A percentile compares a stretch with the other conserved stretches of the same genome.
phyloP scores from a whole-genome alignment of 2,329 filamentous ascomycete species.

The Chlorencoelia australis region DNA sequence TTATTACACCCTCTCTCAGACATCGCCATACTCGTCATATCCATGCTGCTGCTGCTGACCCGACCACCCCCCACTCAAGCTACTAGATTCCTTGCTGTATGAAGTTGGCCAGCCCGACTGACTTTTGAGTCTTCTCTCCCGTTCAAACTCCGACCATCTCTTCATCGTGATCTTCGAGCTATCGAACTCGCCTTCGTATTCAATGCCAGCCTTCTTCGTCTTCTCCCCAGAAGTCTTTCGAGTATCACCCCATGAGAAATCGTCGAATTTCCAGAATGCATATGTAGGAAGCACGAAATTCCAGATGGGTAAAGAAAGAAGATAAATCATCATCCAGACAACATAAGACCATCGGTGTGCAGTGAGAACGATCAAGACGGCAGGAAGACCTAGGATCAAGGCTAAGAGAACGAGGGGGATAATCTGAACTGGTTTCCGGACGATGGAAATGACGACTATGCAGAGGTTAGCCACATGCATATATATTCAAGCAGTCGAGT shows the following conservation, averaged over 20 bases:
- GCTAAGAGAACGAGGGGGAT: slow-evolving; percentile 85
- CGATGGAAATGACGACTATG: slow-evolving; percentile 75
- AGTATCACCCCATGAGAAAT: slow-evolving; percentile 98
- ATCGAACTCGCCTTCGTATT: slow-evolving; percentile 92
- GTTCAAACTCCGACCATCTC: slow-evolving; percentile 94
- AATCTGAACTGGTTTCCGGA: slow-evolving; percentile 64
- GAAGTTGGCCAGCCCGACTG: slow-evolving; percentile 13
- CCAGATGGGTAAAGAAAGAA: slow-evolving; percentile 88
- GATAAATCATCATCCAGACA: slow-evolving; percentile 94
- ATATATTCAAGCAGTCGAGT: background rate
- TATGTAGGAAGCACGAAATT: slow-evolving; percentile 93
- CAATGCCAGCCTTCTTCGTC: slow-evolving; percentile 75
- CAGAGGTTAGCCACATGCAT: slow-evolving; percentile 10
- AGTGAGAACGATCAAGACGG: slow-evolving; percentile 82
- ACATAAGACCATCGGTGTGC: slow-evolving; percentile 90
- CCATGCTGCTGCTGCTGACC: slow-evolving; percentile 8
- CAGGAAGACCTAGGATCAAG: slow-evolving; percentile 88
- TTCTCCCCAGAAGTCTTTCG: slow-evolving; percentile 89
- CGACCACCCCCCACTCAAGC: slow-evolving; percentile 8
- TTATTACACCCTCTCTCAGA: slow-evolving; percentile 2
- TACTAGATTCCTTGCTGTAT: slow-evolving; percentile 14
- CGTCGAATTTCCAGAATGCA: slow-evolving; percentile 99
- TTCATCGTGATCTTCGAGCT: slow-evolving; percentile 99
- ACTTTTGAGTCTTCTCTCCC: slow-evolving; percentile 37
- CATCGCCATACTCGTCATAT: slow-evolving; percentile 22